Percentiles rank a stretch among this genome's conserved stretches.
Conservation (phyloP, 1,284 basidiomycete species). For the Apiotrichum gracile region DNA sequence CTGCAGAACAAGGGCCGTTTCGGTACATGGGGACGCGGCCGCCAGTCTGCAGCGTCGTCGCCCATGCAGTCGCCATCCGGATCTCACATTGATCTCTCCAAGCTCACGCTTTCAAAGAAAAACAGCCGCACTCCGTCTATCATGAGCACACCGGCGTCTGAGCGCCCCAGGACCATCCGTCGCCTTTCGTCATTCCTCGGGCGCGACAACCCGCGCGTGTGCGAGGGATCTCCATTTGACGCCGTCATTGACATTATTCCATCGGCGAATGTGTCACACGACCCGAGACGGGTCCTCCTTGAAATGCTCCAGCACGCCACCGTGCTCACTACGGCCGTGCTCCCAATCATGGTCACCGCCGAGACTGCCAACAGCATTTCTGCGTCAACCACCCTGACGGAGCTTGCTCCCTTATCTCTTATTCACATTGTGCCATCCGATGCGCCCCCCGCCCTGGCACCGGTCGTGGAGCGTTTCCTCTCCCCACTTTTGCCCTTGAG, state of each 20-base stretch:
- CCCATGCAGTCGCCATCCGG: constrained; percentile 1
- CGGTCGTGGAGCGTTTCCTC: constrained; percentile 36
- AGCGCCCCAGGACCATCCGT: not conserved
- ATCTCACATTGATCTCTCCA: constrained; percentile 5
- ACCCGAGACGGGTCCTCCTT: constrained; percentile 22
- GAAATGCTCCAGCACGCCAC: constrained; percentile 37
- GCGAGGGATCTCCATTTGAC: constrained; percentile 25
- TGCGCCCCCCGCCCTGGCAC: constrained; percentile 25
- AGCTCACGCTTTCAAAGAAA: not conserved
- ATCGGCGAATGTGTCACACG: constrained; percentile 4
- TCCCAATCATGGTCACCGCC: constrained; percentile 21
- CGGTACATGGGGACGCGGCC: not conserved
- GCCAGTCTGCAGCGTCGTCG: constrained; percentile 1
- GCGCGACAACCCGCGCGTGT: not conserved
- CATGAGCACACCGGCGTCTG: not conserved
- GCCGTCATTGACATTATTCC: constrained; percentile 39
- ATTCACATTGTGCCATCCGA: constrained; percentile 31
- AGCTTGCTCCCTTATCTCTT: constrained; percentile 22
- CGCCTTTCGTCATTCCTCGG: constrained; percentile 10
- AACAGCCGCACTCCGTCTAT: not conserved
- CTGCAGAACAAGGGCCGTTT: not conserved
- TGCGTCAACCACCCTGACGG: not conserved
- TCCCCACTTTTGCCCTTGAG: constrained; percentile 21
- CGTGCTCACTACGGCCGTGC: constrained; percentile 30
- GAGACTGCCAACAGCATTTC: constrained; percentile 4